Percentiles rank a stretch among this genome's conserved stretches.
Conservation (phyloP, 1,284 basidiomycete genomes). For the Tilletia indica region DNA sequence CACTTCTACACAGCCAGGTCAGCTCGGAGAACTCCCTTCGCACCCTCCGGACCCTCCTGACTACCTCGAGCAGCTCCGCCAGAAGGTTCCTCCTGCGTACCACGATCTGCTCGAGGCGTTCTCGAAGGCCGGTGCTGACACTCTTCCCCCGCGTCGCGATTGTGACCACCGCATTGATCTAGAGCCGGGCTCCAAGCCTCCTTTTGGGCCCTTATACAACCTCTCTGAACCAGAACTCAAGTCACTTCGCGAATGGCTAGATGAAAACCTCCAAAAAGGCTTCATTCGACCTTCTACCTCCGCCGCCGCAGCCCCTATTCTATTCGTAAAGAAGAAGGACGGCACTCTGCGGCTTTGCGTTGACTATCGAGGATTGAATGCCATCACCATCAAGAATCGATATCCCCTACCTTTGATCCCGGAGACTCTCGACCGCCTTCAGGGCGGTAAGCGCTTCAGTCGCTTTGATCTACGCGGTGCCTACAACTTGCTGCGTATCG, state of each 20-base stretch:
- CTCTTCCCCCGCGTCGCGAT: slow-evolving; percentile 43
- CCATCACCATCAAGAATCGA: slow-evolving; percentile 56
- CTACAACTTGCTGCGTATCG: slow-evolving; percentile 30
- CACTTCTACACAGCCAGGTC: neutral
- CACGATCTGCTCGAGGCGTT: slow-evolving; percentile 48
- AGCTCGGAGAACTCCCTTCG: neutral
- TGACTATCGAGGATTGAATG: slow-evolving; percentile 60
- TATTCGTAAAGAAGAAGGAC: slow-evolving; percentile 62
- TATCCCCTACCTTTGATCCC: slow-evolving; percentile 57
- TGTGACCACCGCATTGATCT: slow-evolving; percentile 54
- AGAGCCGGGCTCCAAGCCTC: slow-evolving; percentile 54
- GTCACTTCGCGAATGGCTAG: slow-evolving; percentile 56
- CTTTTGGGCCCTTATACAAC: slow-evolving; percentile 55
- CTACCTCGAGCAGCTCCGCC: neutral
- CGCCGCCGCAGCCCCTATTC: slow-evolving; percentile 57
- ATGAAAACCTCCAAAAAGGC: slow-evolving; percentile 56
- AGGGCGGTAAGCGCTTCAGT: slow-evolving; percentile 51
- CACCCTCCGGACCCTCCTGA: neutral
- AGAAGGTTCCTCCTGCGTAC: slow-evolving; percentile 29
- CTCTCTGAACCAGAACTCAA: slow-evolving; percentile 56
- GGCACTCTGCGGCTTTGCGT: slow-evolving; percentile 57
- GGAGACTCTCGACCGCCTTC: slow-evolving; percentile 56
- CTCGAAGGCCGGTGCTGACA: slow-evolving; percentile 36
- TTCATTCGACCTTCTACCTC: slow-evolving; percentile 52
- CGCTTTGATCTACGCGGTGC: slow-evolving; percentile 39